Percentiles rank a stretch among this genome's conserved stretches.
These are phyloP conservation scores for Tilletia walkeri DNA, from an alignment of 1,284 basidiomycete genomes.

Conservation along the genomic window DNA sequence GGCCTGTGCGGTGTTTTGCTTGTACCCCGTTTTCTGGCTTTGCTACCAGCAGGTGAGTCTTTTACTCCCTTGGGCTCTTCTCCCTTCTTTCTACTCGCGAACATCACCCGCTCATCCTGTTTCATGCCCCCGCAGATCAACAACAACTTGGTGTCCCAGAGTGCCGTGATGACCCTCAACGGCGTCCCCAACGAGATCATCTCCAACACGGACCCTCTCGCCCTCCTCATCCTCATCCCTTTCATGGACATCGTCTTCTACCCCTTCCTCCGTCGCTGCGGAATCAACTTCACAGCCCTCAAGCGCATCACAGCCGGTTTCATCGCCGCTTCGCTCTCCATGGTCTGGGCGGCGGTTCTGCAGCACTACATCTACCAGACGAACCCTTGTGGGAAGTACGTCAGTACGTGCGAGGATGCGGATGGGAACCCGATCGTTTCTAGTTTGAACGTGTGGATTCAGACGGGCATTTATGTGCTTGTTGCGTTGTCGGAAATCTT, in stretches of 20 bases:
- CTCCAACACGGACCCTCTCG: conserved; percentile 74
- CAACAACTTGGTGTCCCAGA: conserved; percentile 69
- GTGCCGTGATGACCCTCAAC: conserved; percentile 62
- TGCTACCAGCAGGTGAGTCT: conserved; percentile 58
- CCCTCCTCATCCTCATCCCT: conserved; percentile 58
- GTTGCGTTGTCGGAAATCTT: conserved; percentile 66
- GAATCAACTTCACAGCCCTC: conserved; percentile 63
- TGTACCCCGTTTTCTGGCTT: conserved; percentile 63
- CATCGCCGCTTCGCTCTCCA: conserved; percentile 59
- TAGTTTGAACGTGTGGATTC: conserved; percentile 56
- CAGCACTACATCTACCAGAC: conserved; percentile 60
- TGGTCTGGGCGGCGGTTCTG: conserved; percentile 65
- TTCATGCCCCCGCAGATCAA: conserved; percentile 44
- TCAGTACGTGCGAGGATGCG: conserved; percentile 51
- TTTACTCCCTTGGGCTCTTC: too few relatives aligned
- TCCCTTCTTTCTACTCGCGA: too few relatives aligned
- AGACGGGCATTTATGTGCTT: conserved; percentile 59
- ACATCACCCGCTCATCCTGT: too few relatives aligned
- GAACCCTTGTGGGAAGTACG: conserved; percentile 62
- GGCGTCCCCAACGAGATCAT: conserved; percentile 75
- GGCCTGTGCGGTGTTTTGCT: conserved; percentile 78
- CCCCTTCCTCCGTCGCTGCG: conserved; percentile 67
- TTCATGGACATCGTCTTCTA: conserved; percentile 64
- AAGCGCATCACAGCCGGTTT: conserved; percentile 60
- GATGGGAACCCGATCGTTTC: conserved; percentile 33